Percentiles rank a stretch among this genome's conserved stretches.
phyloP scores from a whole-genome alignment of 371 early-diverging fungal species.

The Fennellomyces sp. region DNA sequence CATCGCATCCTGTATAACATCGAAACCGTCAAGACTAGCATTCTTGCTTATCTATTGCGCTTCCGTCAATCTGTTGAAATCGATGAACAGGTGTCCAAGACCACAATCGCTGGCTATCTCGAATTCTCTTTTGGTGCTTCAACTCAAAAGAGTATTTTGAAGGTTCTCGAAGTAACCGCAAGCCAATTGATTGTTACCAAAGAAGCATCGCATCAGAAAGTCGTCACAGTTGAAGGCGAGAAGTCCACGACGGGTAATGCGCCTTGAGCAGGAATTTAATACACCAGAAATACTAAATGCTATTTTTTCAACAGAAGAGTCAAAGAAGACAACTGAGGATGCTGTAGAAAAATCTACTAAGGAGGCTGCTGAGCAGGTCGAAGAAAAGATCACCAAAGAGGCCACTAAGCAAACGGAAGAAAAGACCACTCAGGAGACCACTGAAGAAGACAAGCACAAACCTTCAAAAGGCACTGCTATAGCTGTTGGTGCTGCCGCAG shows the following conservation, averaged over 20 bases:
- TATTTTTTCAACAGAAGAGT: not conserved
- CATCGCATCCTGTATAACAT: constrained; percentile 26
- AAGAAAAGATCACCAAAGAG: not conserved
- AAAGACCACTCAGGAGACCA: not conserved
- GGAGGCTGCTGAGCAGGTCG: not conserved
- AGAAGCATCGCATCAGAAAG: not conserved
- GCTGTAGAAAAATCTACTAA: not conserved
- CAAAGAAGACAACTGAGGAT: not conserved
- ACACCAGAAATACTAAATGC: too few relatives aligned
- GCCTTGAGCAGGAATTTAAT: too few relatives aligned
- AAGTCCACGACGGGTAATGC: not conserved
- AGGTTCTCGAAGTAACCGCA: constrained; percentile 14
- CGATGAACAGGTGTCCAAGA: constrained; percentile 13
- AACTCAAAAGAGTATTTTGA: constrained; percentile 9
- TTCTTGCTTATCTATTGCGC: constrained; percentile 19
- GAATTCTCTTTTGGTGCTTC: constrained; percentile 21
- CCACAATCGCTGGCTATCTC: not conserved
- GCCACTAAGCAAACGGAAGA: not conserved
- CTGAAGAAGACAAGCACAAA: not conserved
- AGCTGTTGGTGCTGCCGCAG: constrained; percentile 13
- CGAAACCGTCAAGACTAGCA: constrained; percentile 18
- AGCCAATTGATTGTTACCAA: not conserved
- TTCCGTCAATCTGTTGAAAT: constrained; percentile 6
- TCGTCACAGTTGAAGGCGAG: not conserved
- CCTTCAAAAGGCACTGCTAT: not conserved